A percentile compares a stretch with the other conserved stretches of the same genome.
phyloP scores from a whole-genome alignment of 495 filamentous ascomycete species.

The Penicillium salamii region DNA sequence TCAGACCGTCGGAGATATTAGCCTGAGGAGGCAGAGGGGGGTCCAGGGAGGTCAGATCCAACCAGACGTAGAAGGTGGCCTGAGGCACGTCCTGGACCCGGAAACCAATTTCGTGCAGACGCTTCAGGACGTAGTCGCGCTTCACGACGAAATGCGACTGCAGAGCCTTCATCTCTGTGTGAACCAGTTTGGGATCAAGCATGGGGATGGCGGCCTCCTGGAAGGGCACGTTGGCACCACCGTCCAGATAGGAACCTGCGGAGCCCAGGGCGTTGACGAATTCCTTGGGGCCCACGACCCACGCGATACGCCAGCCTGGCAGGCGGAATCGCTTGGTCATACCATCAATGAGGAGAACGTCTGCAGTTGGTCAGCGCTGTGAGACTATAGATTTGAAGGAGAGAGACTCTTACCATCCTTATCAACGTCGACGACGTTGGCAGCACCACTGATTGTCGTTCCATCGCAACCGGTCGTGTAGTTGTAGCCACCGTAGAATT shows the following conservation, averaged over 20 bases:
- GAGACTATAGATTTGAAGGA: slow-evolving; percentile 16
- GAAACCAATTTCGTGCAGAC: slow-evolving; percentile 83
- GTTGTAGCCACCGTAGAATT: slow-evolving; percentile 96
- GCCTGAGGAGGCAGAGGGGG: slow-evolving; percentile 41
- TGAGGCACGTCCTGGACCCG: slow-evolving; percentile 72
- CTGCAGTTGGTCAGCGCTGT: slow-evolving; percentile 21
- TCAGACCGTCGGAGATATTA: slow-evolving; percentile 84
- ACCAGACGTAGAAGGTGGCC: slow-evolving; percentile 91
- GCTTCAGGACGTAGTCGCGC: slow-evolving; percentile 79
- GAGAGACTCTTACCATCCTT: slow-evolving; percentile 49
- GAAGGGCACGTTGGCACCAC: slow-evolving; percentile 91
- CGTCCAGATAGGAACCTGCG: slow-evolving; percentile 93
- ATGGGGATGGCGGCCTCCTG: slow-evolving; percentile 91
- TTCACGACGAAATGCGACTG: slow-evolving; percentile 86
- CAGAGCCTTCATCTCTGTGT: slow-evolving; percentile 83
- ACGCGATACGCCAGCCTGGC: slow-evolving; percentile 94
- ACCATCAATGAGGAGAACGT: slow-evolving; percentile 92
- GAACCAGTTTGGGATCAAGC: slow-evolving; percentile 79
- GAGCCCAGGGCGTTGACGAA: slow-evolving; percentile 93
- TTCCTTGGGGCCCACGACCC: slow-evolving; percentile 94
- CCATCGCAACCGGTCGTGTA: slow-evolving; percentile 91
- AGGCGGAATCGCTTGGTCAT: slow-evolving; percentile 96
- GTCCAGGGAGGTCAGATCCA: slow-evolving; percentile 55
- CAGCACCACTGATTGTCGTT: slow-evolving; percentile 78
- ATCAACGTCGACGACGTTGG: slow-evolving; percentile 72